Percentiles rank a stretch among this genome's conserved stretches.
These are phyloP conservation scores for Tephrocybe sp. DNA, from an alignment of 768 basidiomycete genomes.

Conservation along the genomic window DNA sequence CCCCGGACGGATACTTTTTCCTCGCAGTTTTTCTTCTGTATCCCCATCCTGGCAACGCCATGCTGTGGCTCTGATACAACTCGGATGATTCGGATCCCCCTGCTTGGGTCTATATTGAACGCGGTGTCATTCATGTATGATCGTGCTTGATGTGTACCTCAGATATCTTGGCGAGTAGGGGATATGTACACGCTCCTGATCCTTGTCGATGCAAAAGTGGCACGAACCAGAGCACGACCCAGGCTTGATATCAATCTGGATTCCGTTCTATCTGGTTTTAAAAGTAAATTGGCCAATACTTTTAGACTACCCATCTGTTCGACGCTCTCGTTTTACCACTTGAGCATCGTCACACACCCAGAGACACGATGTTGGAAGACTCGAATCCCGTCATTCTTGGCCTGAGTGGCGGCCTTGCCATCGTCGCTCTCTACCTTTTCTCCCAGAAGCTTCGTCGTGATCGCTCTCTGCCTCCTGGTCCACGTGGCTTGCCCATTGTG, in stretches of 20 bases:
- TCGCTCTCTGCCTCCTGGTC: slow-evolving; percentile 34
- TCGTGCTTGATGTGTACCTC: too few species aligned
- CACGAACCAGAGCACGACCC: not conserved
- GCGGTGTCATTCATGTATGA: too few species aligned
- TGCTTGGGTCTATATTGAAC: too few species aligned
- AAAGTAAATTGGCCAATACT: not conserved
- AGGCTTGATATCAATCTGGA: slow-evolving; percentile 4
- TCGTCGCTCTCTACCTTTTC: slow-evolving; percentile 8
- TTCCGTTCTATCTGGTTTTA: not conserved
- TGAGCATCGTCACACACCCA: too few species aligned
- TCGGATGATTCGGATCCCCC: too few species aligned
- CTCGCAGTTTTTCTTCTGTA: not conserved
- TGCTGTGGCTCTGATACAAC: not conserved
- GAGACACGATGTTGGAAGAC: slow-evolving; percentile 10
- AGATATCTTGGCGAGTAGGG: too few species aligned
- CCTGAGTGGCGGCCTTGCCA: slow-evolving; percentile 4
- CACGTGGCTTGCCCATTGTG: slow-evolving; percentile 37
- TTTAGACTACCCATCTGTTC: not conserved
- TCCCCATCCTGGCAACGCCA: not conserved
- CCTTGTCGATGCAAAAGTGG: not conserved
- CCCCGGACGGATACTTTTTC: too few species aligned
- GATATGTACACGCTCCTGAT: too few species aligned
- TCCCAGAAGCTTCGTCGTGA: slow-evolving; percentile 10
- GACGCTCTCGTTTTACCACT: not conserved
- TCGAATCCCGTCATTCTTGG: slow-evolving; percentile 9